Base-by-base conservation (phyloP, 768 basidiomycete genomes). In the Gautieria morchelliformis region DNA sequence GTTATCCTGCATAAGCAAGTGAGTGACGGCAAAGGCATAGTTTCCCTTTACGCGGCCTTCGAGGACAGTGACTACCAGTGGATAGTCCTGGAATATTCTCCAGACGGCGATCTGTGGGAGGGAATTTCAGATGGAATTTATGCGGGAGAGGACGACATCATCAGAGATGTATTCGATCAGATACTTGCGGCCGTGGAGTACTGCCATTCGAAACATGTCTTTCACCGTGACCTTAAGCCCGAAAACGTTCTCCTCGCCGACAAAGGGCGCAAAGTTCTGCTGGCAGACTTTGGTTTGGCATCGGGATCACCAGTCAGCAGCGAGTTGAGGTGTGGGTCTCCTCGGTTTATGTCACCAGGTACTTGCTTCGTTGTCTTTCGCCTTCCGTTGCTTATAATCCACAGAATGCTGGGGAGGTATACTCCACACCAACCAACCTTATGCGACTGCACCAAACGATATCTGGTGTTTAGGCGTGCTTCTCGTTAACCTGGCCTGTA, bases 271-370 rank as follows among this genome's bases (percentile, higher is more conserved):
- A 60, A 40, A 17, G 42, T 44, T 30, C 19, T 57, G 41, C 45
- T 60, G 32, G 59, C 53, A 22, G 59, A 60, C 42, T 60, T 60
- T 69, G 95, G 95, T 22, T 80, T 98, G 7, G 87, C 94, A 2
- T 96, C 94, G 5, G 87, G 87, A 20, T 92, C 95, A 61, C 81
- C 80, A 66, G 75, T 81, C 56, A 93, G 90, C 64, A 80, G 80
- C 55, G 94, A 98, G 69, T 92, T 93, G 70, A 83, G 90, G 52
- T 96, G 93, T 37, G 94, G 94, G n/a, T 93, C 90, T 64, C 83
- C 93, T n/a, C 96, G 93, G 71, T 95, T 96, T 71, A 94, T 98
- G 88, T 93, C 91, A 66, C 94, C 94, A 71, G 92, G 89, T 84
- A 70, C 51, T 78, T 69, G 9, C 17, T 32, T 10, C 27, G 24